Evolutionary conservation across 2,329 filamentous ascomycete species (phyloP), one percentile per base, ranked within the genome.

Genomic region (Botrytis paeoniae): DNA sequence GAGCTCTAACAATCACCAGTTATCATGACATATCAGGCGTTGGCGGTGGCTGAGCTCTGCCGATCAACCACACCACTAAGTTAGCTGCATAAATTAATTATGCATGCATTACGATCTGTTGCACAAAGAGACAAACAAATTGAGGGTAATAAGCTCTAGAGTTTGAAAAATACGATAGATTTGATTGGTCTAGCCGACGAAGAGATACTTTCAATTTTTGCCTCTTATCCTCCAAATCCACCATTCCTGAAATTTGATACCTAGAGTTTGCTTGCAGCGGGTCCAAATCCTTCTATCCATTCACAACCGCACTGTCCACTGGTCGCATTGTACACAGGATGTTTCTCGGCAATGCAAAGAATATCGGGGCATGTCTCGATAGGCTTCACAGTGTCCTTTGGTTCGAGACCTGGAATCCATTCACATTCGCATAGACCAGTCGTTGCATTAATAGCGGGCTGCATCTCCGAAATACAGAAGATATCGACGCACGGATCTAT

Each of bases 401-500:
- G 69, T 35, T 39, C 41, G 35, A 69, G 72, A 22, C 57, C 64
- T 61, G 64, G 45, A 48, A 73, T 72, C 72, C 69, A 75, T 54
- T 73, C 57, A 37, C 74, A 74, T 20, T 71, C 60, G 22, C 74
- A 74, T 12, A 68, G 48, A 43, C 68, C 63, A n/a, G 68, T 51
- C 1, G 74, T 72, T n/a, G 54, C 63, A 60, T 74, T 73, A 10
- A 60, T 57, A 2, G 65, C 69, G 14, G 69, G 61, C 6, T 68
- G 70, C 69, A 60, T 72, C 51, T 76, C 75, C 8, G 75, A 35
- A 29, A 75, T 76, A n/a, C 75, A 76, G 8, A 59, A 43, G 39
- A 74, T 69, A 12, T 39, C 66, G 7, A 65, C 37, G 29, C 75
- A 76, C 32, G 69, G 48, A 51, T 39, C 29, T n/a, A 37, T 51